Percentiles rank a stretch among this genome's conserved stretches.
Conservation (phyloP, 139 green algal genomes). For the Microglena sp. region DNA sequence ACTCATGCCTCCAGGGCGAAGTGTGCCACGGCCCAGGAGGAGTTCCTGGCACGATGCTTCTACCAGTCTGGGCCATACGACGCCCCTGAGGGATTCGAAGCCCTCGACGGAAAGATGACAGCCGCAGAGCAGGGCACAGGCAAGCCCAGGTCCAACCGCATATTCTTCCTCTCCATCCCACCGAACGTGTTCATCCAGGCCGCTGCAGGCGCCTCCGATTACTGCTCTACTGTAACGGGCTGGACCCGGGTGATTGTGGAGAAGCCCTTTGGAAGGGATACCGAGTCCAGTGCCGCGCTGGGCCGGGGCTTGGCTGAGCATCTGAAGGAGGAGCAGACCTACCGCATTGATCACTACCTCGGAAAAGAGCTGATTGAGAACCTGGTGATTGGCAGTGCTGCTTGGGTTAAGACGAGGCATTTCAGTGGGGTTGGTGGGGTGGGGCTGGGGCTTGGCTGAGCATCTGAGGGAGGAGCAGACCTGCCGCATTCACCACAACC, state of each 20-base stretch:
- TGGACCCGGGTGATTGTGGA: slow-evolving; percentile 98
- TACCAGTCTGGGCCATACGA: slow-evolving; percentile 57
- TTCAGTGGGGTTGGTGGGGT: neutral
- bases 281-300: slow-evolving; percentile 67
- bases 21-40: slow-evolving; percentile 58
- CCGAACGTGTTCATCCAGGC: slow-evolving; percentile 83
- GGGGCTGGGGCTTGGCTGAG: neutral
- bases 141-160: slow-evolving; percentile 60
- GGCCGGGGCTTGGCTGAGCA: slow-evolving; percentile 56
- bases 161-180: slow-evolving; percentile 99
- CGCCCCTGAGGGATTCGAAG: slow-evolving; percentile 48
- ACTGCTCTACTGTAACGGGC: slow-evolving; percentile 64
- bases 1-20: no score
- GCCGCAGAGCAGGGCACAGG: slow-evolving; percentile 47
- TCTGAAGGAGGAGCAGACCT: slow-evolving; percentile 95
- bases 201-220: slow-evolving; percentile 53
- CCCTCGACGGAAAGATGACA: slow-evolving; percentile 54
- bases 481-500: neutral
- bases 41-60: slow-evolving; percentile 82
- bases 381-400: slow-evolving; percentile 58
- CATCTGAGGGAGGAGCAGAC: neutral
- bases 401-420: no score
- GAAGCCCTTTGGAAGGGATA: slow-evolving; percentile 96
- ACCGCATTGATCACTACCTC: slow-evolving; percentile 97
- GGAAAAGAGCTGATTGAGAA: slow-evolving; percentile 99